Evolutionary conservation across 495 filamentous ascomycete genomes (phyloP).

Genomic region (Neurospora sp.): DNA sequence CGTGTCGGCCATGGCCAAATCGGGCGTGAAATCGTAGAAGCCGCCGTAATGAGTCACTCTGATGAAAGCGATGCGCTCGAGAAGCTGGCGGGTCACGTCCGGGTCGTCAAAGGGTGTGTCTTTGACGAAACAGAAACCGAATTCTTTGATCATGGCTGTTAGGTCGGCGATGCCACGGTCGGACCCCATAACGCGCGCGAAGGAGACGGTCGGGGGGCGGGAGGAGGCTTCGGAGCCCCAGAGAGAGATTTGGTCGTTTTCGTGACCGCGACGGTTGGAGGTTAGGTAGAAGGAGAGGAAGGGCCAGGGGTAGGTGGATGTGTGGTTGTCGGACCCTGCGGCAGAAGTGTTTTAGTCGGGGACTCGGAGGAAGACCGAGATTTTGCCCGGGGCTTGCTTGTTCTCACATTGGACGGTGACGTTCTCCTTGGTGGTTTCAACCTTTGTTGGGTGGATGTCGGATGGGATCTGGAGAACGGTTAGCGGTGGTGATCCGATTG

Average conservation of each 20-base stretch:
- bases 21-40: slow-evolving; percentile 90
- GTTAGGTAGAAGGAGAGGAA: slow-evolving; percentile 41
- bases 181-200: slow-evolving; percentile 46
- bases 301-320: slow-evolving; percentile 42
- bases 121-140: slow-evolving; percentile 64
- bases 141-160: slow-evolving; percentile 34
- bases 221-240: slow-evolving; percentile 22
- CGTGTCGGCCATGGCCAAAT: slow-evolving; percentile 78
- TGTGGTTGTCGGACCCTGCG: slow-evolving; percentile 40
- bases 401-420: slow-evolving; percentile 35
- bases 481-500: neutral
- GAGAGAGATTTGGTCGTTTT: neutral
- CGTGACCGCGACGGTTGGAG: slow-evolving; percentile 3
- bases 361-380: too few relatives aligned
- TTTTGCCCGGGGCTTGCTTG: neutral
- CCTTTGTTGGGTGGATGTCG: slow-evolving; percentile 34
- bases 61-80: slow-evolving; percentile 76
- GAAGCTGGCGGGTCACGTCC: slow-evolving; percentile 54
- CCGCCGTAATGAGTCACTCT: slow-evolving; percentile 84
- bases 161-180: slow-evolving; percentile 15
- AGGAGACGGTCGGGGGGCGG: slow-evolving; percentile 43
- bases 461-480: slow-evolving; percentile 33
- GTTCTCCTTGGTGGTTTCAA: slow-evolving; percentile 21
- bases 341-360: too few relatives aligned
- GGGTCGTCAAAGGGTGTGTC: slow-evolving; percentile 53